Percentiles rank a stretch among this genome's conserved stretches.
Conservation (phyloP, 2,329 filamentous ascomycete species). For the Penicillium digitatum region DNA sequence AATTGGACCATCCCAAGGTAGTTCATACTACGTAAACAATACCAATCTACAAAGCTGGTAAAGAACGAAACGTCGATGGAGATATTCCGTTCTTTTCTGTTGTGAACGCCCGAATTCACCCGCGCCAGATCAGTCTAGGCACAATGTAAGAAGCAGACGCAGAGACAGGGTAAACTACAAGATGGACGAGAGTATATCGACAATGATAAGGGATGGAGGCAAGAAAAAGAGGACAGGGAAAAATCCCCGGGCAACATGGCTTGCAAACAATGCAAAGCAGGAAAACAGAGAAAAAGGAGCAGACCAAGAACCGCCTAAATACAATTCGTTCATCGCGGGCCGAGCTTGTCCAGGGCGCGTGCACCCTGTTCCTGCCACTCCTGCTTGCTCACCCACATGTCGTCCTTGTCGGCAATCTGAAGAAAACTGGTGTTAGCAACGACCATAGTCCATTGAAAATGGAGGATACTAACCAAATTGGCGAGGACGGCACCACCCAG, state of each 20-base stretch:
- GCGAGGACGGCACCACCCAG: slow-evolving; percentile 91
- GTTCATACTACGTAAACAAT: neutral
- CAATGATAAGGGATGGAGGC: slow-evolving; percentile 6
- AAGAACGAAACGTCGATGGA: slow-evolving; percentile 1
- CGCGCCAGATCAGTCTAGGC: slow-evolving; percentile 26
- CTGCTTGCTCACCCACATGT: slow-evolving; percentile 97
- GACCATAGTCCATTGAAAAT: neutral
- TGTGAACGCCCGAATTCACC: slow-evolving; percentile 17
- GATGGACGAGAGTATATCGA: slow-evolving; percentile 19
- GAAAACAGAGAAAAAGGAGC: slow-evolving; percentile 18
- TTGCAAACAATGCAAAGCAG: slow-evolving; percentile 22
- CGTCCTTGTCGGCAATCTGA: slow-evolving; percentile 93
- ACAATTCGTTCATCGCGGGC: slow-evolving; percentile 62
- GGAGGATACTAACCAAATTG: slow-evolving; percentile 64
- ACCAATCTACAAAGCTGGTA: neutral
- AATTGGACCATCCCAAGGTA: neutral
- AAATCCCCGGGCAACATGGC: slow-evolving; percentile 14
- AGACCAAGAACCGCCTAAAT: slow-evolving; percentile 17
- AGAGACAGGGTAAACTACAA: slow-evolving; percentile 16
- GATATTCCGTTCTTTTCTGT: slow-evolving; percentile 20
- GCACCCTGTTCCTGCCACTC: slow-evolving; percentile 95
- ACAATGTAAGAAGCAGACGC: slow-evolving; percentile 17
- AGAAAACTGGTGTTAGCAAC: slow-evolving; percentile 12
- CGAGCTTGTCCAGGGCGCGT: slow-evolving; percentile 83
- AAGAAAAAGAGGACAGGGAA: slow-evolving; percentile 3